Evolutionary conservation across 1,284 basidiomycete species (phyloP).

Genomic region (Sphaerobolus stellatus): DNA sequence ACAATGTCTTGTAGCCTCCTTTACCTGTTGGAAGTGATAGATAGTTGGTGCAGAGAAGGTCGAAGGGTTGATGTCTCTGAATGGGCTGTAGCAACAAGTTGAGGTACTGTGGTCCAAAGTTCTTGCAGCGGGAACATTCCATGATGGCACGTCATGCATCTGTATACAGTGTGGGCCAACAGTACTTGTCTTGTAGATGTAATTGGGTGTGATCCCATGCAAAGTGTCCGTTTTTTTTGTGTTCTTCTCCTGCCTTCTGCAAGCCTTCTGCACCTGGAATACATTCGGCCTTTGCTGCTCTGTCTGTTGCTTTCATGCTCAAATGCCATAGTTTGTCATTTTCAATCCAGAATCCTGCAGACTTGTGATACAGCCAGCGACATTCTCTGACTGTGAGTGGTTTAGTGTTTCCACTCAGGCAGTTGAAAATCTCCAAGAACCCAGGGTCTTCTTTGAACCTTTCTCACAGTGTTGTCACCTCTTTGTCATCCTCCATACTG

Average conservation of each 20-base stretch:
- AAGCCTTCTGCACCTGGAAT: constrained; percentile 11
- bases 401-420: not conserved
- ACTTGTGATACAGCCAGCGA: constrained; percentile 1
- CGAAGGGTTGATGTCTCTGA: too few species aligned
- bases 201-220: too few species aligned
- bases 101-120: too few species aligned
- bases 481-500: not conserved
- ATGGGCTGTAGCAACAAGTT: too few species aligned
- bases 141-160: too few species aligned
- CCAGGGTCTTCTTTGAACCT: constrained; percentile 12
- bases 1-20: too few species aligned
- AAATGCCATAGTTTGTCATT: constrained; percentile 15
- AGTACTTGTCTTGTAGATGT: too few species aligned
- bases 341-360: constrained; percentile 1
- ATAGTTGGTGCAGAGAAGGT: too few species aligned
- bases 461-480: not conserved
- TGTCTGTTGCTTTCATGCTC: constrained; percentile 1
- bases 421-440: constrained; percentile 1
- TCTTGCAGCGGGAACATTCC: too few species aligned
- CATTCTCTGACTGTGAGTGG: not conserved
- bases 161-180: too few species aligned
- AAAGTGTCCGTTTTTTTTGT: too few species aligned
- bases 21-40: too few species aligned
- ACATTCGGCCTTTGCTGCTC: constrained; percentile 12
- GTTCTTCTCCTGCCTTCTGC: not conserved